These are phyloP conservation scores for Sordariomycetes sp. DNA, from an alignment of 2,329 filamentous ascomycete genomes.

Conservation along the genomic window DNA sequence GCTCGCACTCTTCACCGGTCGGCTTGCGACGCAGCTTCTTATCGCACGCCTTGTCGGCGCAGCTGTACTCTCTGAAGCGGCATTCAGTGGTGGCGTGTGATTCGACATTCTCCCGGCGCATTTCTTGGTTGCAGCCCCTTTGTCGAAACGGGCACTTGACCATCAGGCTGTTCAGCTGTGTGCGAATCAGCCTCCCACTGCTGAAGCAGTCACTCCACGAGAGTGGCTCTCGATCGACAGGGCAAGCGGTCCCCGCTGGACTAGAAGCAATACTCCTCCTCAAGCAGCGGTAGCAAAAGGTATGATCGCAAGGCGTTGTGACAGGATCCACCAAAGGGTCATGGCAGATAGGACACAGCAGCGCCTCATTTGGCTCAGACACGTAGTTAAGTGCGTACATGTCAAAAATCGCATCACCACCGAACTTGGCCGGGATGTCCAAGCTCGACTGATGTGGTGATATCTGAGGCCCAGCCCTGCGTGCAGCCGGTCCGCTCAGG, in stretches of 20 bases:
- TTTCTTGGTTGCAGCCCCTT: constrained; percentile 38
- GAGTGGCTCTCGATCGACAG: constrained; percentile 44
- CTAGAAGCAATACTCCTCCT: constrained; percentile 29
- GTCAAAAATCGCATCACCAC: constrained; percentile 30
- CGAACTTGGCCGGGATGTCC: constrained; percentile 26
- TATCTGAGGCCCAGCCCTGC: constrained; percentile 22
- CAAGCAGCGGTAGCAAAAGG: constrained; percentile 53
- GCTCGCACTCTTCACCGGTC: constrained; percentile 42
- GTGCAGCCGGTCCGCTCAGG: not conserved
- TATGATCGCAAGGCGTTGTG: constrained; percentile 55
- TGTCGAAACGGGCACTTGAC: constrained; percentile 48
- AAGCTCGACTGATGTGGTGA: constrained; percentile 27
- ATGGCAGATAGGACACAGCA: constrained; percentile 48
- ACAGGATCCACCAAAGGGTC: constrained; percentile 51
- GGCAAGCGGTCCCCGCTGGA: constrained; percentile 36
- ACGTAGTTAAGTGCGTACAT: constrained; percentile 35
- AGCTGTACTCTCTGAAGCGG: constrained; percentile 44
- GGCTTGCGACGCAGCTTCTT: constrained; percentile 43
- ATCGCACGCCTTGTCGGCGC: constrained; percentile 41
- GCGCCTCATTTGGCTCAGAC: constrained; percentile 32
- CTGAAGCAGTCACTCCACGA: constrained; percentile 29
- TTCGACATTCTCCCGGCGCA: constrained; percentile 44
- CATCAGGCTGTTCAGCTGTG: constrained; percentile 50
- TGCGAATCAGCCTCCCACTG: constrained; percentile 39
- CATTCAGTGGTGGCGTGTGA: constrained; percentile 50